phyloP scores from a whole-genome alignment of 2,329 filamentous ascomycete species.

The Conoideocrella luteorostrata region DNA sequence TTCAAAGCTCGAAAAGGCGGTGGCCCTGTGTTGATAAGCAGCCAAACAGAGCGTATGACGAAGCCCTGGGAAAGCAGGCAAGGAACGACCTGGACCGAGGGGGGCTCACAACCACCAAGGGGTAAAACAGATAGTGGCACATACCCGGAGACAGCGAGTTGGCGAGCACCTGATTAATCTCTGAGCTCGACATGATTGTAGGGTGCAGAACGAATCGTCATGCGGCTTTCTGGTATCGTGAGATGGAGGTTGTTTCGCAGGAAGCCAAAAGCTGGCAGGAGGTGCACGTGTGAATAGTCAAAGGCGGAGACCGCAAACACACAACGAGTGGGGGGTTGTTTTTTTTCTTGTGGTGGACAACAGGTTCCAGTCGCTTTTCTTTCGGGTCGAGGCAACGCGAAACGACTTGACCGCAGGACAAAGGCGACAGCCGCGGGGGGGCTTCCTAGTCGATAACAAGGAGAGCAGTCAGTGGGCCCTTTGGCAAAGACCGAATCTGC shows the following conservation, averaged over 20 bases:
- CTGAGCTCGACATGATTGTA: constrained; percentile 64
- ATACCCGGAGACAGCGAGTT: constrained; percentile 93
- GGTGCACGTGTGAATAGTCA: constrained; percentile 11
- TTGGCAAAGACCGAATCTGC: too few species aligned
- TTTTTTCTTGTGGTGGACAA: constrained; percentile 6
- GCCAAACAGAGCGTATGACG: constrained; percentile 1
- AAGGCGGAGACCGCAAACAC: constrained; percentile 11
- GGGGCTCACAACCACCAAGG: neutral
- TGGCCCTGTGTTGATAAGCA: neutral
- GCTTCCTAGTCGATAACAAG: too few species aligned
- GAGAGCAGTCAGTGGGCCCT: too few species aligned
- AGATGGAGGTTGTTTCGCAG: constrained; percentile 5
- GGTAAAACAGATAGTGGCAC: constrained; percentile 25
- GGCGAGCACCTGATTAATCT: constrained; percentile 96
- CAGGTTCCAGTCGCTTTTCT: neutral
- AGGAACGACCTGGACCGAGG: constrained; percentile 1
- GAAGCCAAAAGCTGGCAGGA: constrained; percentile 6
- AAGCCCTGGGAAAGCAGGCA: neutral
- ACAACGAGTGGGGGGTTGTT: constrained; percentile 6
- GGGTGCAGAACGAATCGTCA: constrained; percentile 29
- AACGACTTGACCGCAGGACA: neutral
- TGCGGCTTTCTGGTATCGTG: constrained; percentile 25
- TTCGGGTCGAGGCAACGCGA: constrained; percentile 1
- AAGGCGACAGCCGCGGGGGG: neutral
- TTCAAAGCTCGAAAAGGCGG: neutral